phyloP scores from a whole-genome alignment of 1,139 yeast genomes.

The Yamadazyma songkhlaensis region DNA sequence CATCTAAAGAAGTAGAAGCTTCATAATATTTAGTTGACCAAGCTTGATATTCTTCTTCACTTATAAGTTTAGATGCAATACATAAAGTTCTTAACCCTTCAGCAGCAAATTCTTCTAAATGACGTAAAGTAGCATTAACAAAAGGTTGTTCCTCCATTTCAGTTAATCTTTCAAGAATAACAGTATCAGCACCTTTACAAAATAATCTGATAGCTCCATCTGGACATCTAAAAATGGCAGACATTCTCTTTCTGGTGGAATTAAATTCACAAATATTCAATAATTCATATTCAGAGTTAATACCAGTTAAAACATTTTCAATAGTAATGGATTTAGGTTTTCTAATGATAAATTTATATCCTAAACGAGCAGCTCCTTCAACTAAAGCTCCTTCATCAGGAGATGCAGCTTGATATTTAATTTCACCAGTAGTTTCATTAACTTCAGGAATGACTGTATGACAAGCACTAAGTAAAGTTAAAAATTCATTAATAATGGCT shows the following conservation, averaged over 20 bases:
- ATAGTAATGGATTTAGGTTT: constrained; percentile 81
- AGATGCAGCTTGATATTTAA: constrained; percentile 97
- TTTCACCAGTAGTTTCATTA: constrained; percentile 52
- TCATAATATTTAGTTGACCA: constrained; percentile 68
- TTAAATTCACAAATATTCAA: constrained; percentile 94
- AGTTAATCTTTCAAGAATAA: constrained; percentile 79
- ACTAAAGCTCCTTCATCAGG: constrained; percentile 99
- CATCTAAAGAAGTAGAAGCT: constrained; percentile 78
- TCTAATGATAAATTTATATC: constrained; percentile 81
- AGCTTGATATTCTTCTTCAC: constrained; percentile 69
- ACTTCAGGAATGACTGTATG: constrained; percentile 97
- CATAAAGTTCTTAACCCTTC: constrained; percentile 95
- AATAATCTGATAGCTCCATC: constrained; percentile 87
- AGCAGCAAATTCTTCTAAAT: constrained; percentile 93
- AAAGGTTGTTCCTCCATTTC: constrained; percentile 67
- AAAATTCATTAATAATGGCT: constrained; percentile 72
- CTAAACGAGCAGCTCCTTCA: constrained; percentile 85
- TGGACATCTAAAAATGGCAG: constrained; percentile 90
- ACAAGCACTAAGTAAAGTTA: constrained; percentile 84
- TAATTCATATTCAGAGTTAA: constrained; percentile 57
- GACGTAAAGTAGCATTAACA: constrained; percentile 78
- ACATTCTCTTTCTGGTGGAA: constrained; percentile 97
- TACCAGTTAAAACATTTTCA: constrained; percentile 42
- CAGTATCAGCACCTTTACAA: constrained; percentile 98
- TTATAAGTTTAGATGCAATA: constrained; percentile 78